Conservation (phyloP, 148 eudicot genomes). For the Heliosperma pusillum region DNA sequence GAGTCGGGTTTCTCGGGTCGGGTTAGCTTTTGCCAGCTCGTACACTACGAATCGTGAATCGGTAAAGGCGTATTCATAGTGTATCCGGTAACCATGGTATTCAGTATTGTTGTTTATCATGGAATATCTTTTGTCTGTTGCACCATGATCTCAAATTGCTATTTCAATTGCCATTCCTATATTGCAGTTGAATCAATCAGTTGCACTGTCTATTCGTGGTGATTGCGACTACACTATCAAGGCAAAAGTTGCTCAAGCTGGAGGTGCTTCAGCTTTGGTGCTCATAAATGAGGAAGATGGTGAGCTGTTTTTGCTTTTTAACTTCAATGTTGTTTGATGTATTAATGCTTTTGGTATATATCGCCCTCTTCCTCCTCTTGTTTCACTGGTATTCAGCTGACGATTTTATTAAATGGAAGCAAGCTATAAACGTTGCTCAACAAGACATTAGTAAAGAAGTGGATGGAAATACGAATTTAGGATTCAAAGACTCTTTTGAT, state of each 20-base stretch:
- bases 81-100: too few species aligned
- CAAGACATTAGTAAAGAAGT: neutral
- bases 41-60: too few species aligned
- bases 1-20: too few species aligned
- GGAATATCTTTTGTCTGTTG: too few species aligned
- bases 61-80: too few species aligned
- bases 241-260: slow-evolving; percentile 59
- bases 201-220: slow-evolving; percentile 58
- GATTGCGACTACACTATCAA: slow-evolving; percentile 57
- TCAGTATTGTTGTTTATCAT: too few species aligned
- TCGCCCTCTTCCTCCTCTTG: neutral
- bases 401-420: neutral
- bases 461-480: neutral
- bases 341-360: neutral
- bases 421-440: neutral
- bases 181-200: slow-evolving; percentile 48
- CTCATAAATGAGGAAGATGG: slow-evolving; percentile 62
- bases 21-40: too few species aligned
- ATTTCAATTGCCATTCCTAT: neutral
- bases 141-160: too few species aligned
- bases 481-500: neutral
- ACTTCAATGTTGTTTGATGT: slow-evolving; percentile 1
- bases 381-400: neutral
- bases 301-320: slow-evolving; percentile 26
- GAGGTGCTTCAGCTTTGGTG: slow-evolving; percentile 67